Base-by-base conservation (phyloP, 805 yeast species). In the Wickerhamiella musiphila region DNA sequence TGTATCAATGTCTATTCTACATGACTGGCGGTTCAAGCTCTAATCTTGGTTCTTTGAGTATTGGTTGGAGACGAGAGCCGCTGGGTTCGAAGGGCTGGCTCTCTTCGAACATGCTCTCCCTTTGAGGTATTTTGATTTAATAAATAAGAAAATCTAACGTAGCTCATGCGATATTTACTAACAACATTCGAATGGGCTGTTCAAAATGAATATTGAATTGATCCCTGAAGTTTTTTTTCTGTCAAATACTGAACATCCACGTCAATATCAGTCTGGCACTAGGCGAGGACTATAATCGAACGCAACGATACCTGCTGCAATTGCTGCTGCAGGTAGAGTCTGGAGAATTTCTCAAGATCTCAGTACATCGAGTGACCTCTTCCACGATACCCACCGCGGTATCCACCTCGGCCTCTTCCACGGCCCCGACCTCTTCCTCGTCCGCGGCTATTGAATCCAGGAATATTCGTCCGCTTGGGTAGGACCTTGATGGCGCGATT, bases 381-480 rank as follows among this genome's bases (percentile, higher is more conserved):
- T 6, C 60, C 60, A 6, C 61, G 43, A 36, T 44, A 48, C 25
- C 49, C 54, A 28, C 48, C 57, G 39, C 52, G 52, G 36, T 38
- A 44, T 28, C 48, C 53, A 9, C 37, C 40, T 17, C 43, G 15
- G 2, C 64, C 61, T 16, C 51, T 40, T 11, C 51, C 46, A 13
- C 66, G 46, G 8, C 68, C 66, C 24, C 70, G 44, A 6, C 69
- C 65, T 18, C 73, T 51, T 3, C 70, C 66, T 6, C 73, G 51
- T 8, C 73, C 66, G 7, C 64, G 55, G 19, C 65, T 58, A 23
- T 55, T 47, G 46, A 72, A 59, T 1, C 86, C 86, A 2, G 92
- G 93, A 14, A 79, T 53, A 44, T 82, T 81, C 3, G 93, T 79
- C 46, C 93, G 65, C 52, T 81, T 81, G 13, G 78, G 73, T 22